Percentiles rank a stretch among this genome's conserved stretches.
Evolutionary conservation across 2,329 filamentous ascomycete species (phyloP).

Genomic region (Apiospora malaysiana): DNA sequence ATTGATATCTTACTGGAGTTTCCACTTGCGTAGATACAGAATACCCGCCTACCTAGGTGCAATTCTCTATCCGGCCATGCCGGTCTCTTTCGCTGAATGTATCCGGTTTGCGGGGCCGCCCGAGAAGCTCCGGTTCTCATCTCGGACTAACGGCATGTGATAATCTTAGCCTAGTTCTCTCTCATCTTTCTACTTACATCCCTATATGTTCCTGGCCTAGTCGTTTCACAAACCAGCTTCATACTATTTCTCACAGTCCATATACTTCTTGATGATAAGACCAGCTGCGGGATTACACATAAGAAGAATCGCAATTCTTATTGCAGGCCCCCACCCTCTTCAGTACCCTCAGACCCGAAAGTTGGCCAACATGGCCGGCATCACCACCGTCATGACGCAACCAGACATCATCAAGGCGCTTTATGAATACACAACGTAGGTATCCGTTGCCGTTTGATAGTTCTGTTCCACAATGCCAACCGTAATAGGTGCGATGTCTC

Average conservation of each 20-base stretch:
- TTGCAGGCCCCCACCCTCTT: not conserved
- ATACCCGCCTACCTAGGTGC: no score
- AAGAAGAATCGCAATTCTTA: not conserved
- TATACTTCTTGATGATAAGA: not conserved
- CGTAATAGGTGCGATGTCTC: conserved; percentile 53
- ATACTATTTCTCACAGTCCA: not conserved
- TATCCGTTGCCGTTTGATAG: no score
- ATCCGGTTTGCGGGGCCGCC: conserved; percentile 1
- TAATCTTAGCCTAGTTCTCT: not conserved
- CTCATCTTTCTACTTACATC: not conserved
- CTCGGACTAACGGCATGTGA: conserved; percentile 16
- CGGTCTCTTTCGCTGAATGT: not conserved
- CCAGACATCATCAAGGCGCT: conserved; percentile 41
- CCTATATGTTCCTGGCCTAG: not conserved
- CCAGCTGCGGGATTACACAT: not conserved
- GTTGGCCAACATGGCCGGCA: conserved; percentile 29
- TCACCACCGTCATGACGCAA: conserved; percentile 23
- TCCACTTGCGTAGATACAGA: not conserved
- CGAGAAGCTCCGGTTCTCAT: not conserved
- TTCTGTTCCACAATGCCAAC: no score
- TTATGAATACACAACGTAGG: conserved; percentile 42
- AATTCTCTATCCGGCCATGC: not conserved
- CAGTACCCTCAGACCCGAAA: conserved; percentile 6
- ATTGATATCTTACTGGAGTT: not conserved
- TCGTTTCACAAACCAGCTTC: not conserved